Base-by-base conservation (phyloP, 208 protist species). In the Trypanosoma grayi region DNA sequence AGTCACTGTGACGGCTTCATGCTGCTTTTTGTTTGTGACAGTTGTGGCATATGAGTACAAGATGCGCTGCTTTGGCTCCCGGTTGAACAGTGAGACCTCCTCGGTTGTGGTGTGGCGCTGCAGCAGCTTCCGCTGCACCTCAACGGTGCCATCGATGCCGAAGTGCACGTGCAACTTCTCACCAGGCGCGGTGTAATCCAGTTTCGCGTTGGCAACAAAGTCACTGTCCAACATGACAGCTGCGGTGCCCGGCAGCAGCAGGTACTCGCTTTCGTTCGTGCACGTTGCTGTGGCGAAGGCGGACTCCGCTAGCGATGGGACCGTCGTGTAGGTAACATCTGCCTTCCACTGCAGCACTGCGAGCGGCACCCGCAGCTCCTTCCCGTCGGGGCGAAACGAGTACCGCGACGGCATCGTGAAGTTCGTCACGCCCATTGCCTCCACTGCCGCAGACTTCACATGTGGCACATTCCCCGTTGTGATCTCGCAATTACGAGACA, bases 221-320 rank as follows among this genome's bases (percentile, higher is more conserved):
- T 73, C 50, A 2, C 71, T 65, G 31, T 73, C 52, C 2, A 73
- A 18, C 20, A 62, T 55, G 20, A 77, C 47, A n/a, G 71, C 16
- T 3, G 50, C 65, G 4, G n/a, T 16, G 11, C 71, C 71, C 10
- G 43, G 33, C 8, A 77, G n/a, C 0, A 77, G 33, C 16, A 53
- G 58, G 22, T 60, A 73, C 7, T 66, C 57, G 24, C 65, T 68
- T 11, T 58, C 51, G 33, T 77, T 77, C 6, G 41, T 57, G 25
- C 48, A 56, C n/a, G 51, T 54, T 37, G 63, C 71, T 4, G 33
- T 53, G 0, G 71, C 57, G 28, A 58, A 77, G 7, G 52, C 71
- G 5, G 47, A 22, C 28, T 62, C 57, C 25, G 34, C n/a, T 10
- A 48, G 11, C 16, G 43, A n/a, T 1, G 71, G 71, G 2, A 77